Conservation (phyloP, 441 rosid genomes). For the Gossypium armourianum region DNA sequence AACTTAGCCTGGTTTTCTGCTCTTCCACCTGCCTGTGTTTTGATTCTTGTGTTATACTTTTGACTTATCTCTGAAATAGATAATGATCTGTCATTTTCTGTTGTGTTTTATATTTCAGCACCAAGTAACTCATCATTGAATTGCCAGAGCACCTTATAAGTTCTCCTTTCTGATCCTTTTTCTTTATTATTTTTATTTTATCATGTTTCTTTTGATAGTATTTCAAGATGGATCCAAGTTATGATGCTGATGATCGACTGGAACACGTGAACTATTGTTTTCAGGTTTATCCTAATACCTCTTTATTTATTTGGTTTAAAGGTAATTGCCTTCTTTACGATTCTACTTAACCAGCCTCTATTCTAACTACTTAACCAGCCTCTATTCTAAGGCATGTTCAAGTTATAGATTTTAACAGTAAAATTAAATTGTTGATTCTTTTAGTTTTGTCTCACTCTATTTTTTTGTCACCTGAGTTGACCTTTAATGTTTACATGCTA, state of each 20-base stretch:
- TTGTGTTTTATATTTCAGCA: neutral
- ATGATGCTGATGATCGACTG: slow-evolving; percentile 57
- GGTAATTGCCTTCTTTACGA: neutral
- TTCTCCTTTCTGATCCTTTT: slow-evolving; percentile 10
- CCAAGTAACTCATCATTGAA: neutral
- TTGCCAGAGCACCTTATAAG: slow-evolving; percentile 1
- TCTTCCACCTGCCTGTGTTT: slow-evolving; percentile 6
- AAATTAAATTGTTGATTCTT: neutral
- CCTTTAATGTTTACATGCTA: slow-evolving; percentile 5
- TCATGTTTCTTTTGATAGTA: slow-evolving; percentile 38
- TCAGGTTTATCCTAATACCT: slow-evolving; percentile 45
- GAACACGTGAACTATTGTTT: slow-evolving; percentile 84
- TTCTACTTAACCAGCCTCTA: neutral
- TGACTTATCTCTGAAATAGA: slow-evolving; percentile 4
- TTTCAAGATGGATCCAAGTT: slow-evolving; percentile 84
- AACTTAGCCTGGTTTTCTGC: neutral
- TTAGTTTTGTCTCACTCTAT: neutral
- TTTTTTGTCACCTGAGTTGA: neutral
- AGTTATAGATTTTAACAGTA: neutral
- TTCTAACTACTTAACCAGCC: neutral
- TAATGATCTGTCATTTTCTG: neutral
- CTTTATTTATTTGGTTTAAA: slow-evolving; percentile 15
- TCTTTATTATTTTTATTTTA: neutral
- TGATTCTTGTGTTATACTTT: neutral
- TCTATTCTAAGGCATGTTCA: neutral